Evolutionary conservation across 352 stramenopile genomes (phyloP).

Genomic region (Pythium guiyangense): DNA sequence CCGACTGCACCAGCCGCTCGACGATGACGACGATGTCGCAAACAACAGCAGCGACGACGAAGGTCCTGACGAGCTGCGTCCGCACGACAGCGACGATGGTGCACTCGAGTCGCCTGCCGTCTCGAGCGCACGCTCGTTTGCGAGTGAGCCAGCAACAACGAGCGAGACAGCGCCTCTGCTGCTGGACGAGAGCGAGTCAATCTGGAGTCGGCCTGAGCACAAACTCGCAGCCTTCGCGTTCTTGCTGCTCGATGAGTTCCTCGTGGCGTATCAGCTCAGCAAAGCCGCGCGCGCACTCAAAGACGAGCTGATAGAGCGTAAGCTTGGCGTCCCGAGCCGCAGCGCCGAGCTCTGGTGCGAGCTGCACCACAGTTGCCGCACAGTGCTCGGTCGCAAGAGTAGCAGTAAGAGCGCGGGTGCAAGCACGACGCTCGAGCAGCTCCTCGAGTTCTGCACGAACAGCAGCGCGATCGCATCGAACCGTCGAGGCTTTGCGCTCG

Average conservation of each 20-base stretch:
- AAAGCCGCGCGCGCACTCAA: constrained; percentile 29
- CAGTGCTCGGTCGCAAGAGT: constrained; percentile 20
- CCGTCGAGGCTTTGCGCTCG: constrained; percentile 21
- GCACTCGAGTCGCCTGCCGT: too few species aligned
- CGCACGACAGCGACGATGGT: too few species aligned
- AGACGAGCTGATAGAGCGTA: constrained; percentile 29
- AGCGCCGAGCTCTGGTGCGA: constrained; percentile 46
- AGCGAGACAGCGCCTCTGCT: too few species aligned
- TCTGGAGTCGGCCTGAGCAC: constrained; percentile 8
- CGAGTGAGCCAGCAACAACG: too few species aligned
- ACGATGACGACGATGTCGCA: too few species aligned
- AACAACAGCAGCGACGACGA: too few species aligned
- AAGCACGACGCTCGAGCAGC: constrained; percentile 29
- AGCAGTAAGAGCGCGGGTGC: constrained; percentile 15
- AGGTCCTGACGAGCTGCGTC: too few species aligned
- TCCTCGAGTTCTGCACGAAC: constrained; percentile 45
- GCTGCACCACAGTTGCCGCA: constrained; percentile 47
- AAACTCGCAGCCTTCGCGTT: constrained; percentile 29
- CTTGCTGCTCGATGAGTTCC: constrained; percentile 60
- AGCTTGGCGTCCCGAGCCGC: constrained; percentile 13
- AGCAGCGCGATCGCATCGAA: constrained; percentile 1
- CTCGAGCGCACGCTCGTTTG: too few species aligned
- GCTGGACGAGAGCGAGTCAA: not conserved
- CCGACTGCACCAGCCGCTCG: too few species aligned
- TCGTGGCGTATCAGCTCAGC: constrained; percentile 30